phyloP scores from a whole-genome alignment of 2,329 filamentous ascomycete species.

The Colletotrichum navitas region DNA sequence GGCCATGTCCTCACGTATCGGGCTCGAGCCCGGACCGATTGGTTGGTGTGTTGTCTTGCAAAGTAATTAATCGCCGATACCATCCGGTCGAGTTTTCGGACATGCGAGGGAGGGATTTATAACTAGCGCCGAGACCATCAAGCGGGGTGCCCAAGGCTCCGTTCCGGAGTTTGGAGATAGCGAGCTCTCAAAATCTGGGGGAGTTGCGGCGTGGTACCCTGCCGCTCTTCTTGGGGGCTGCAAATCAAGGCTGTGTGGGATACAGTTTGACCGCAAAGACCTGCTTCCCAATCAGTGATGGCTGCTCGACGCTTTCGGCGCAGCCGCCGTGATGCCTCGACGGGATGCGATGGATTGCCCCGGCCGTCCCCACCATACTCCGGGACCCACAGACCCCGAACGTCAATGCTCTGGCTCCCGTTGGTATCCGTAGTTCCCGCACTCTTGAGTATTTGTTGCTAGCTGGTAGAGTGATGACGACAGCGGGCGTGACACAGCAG shows the following conservation, averaged over 20 bases:
- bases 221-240: not conserved
- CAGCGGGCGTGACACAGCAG: not conserved
- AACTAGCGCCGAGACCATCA: not conserved
- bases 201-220: too few relatives aligned
- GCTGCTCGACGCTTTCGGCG: not conserved
- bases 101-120: not conserved
- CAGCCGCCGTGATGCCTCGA: not conserved
- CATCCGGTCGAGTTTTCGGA: not conserved
- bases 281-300: not conserved
- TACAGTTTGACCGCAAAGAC: too few relatives aligned
- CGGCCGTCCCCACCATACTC: not conserved
- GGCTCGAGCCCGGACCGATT: not conserved
- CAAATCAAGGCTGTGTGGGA: not conserved
- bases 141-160: not conserved
- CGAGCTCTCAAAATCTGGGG: not conserved
- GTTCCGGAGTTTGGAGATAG: slow-evolving; percentile 15
- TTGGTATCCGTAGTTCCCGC: not conserved
- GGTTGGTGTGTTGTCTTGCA: not conserved
- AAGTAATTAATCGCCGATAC: slow-evolving; percentile 1
- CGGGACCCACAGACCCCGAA: slow-evolving; percentile 2
- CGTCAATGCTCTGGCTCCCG: not conserved
- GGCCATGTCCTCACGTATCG: not conserved
- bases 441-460: too few relatives aligned
- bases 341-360: not conserved
- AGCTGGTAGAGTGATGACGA: too few relatives aligned